A percentile compares a stretch with the other conserved stretches of the same genome.
Conservation (phyloP, 179 eudicot genomes). For the Heliamphora pulchella region DNA sequence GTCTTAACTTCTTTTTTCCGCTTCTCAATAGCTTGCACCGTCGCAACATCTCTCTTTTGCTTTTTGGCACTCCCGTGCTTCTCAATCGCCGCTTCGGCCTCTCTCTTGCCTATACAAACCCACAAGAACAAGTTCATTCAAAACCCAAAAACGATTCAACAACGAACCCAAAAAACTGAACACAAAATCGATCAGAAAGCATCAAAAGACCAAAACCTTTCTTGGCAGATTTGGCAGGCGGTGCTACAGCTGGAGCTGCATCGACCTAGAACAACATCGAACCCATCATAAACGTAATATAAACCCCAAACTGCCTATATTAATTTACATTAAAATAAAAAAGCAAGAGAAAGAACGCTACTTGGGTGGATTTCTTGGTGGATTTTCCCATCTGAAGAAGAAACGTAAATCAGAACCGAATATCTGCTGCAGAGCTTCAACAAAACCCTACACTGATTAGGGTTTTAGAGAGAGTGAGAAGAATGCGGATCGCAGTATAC, state of each 20-base stretch:
- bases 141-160: neutral
- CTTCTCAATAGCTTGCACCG: constrained; percentile 24
- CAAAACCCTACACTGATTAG: constrained; percentile 24
- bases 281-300: neutral
- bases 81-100: constrained; percentile 45
- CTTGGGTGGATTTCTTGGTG: constrained; percentile 59
- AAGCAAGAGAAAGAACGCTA: constrained; percentile 8
- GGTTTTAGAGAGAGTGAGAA: constrained; percentile 18
- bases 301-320: neutral
- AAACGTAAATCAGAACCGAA: neutral
- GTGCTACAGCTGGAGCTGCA: constrained; percentile 37
- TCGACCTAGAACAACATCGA: constrained; percentile 34
- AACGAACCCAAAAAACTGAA: neutral
- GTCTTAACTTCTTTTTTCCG: constrained; percentile 23
- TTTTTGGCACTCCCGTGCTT: constrained; percentile 46
- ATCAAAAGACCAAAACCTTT: constrained; percentile 30
- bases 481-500: neutral
- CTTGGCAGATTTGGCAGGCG: constrained; percentile 34
- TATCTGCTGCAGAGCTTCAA: constrained; percentile 9
- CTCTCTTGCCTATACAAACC: constrained; percentile 53
- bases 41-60: constrained; percentile 40
- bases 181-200: neutral
- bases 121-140: neutral
- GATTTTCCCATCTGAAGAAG: constrained; percentile 41
- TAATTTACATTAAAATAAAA: neutral